Conservation (phyloP, 2,329 filamentous ascomycete genomes). For the Colletotrichum liriopes region DNA sequence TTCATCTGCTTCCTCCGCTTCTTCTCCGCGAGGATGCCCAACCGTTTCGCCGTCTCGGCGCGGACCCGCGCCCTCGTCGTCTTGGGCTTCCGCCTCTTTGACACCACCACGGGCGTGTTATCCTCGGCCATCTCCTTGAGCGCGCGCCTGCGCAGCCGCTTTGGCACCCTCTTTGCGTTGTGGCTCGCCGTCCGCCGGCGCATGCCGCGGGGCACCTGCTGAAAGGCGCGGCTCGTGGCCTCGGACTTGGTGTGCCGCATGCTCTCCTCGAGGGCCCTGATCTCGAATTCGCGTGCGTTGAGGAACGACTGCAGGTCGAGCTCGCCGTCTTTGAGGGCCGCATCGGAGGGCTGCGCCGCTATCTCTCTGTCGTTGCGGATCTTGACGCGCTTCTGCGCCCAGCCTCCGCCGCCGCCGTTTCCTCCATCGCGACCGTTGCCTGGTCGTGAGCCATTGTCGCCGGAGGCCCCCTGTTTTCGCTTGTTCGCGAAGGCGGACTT, state of each 20-base stretch:
- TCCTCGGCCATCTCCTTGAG: slow-evolving; percentile 86
- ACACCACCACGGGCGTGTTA: slow-evolving; percentile 87
- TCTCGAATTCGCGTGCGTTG: slow-evolving; percentile 89
- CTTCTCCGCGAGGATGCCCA: slow-evolving; percentile 74
- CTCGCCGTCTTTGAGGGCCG: slow-evolving; percentile 78
- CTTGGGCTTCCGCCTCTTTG: slow-evolving; percentile 73
- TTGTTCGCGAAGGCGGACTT: slow-evolving; percentile 45
- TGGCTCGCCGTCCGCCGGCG: slow-evolving; percentile 92
- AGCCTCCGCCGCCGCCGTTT: slow-evolving; percentile 43
- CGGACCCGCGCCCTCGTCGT: slow-evolving; percentile 74
- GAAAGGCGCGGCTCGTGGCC: slow-evolving; percentile 83
- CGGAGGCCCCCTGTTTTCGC: slow-evolving; percentile 47
- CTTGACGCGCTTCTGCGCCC: slow-evolving; percentile 61
- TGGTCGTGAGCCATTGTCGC: slow-evolving; percentile 46
- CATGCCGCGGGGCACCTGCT: slow-evolving; percentile 88
- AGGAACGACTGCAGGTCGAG: slow-evolving; percentile 90
- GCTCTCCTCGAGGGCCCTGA: slow-evolving; percentile 85
- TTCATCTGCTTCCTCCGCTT: slow-evolving; percentile 64
- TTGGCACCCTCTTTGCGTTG: slow-evolving; percentile 92
- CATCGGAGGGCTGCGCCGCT: slow-evolving; percentile 65
- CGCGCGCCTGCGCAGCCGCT: slow-evolving; percentile 79
- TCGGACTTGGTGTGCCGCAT: slow-evolving; percentile 81
- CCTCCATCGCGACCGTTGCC: slow-evolving; percentile 45
- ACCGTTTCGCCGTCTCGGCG: slow-evolving; percentile 81
- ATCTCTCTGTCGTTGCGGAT: slow-evolving; percentile 65